phyloP scores from a whole-genome alignment of 306 rosid genomes.

The Vigna unguiculata region DNA sequence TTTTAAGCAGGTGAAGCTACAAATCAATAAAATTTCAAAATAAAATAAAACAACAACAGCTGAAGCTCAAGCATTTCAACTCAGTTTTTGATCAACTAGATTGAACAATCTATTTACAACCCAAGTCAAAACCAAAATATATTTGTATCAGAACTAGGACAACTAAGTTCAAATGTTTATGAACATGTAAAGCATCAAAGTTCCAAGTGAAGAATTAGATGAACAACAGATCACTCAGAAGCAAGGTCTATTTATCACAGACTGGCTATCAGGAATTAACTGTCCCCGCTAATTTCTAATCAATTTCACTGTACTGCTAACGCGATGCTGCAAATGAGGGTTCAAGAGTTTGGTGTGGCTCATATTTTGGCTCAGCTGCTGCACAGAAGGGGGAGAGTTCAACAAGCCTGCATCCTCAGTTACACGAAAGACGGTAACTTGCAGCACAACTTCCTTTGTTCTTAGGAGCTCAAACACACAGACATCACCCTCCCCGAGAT shows the following conservation, averaged over 20 bases:
- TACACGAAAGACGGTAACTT: conserved; percentile 76
- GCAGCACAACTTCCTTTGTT: conserved; percentile 72
- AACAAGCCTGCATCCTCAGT: conserved; percentile 61
- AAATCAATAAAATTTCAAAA: conserved; percentile 18
- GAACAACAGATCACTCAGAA: conserved; percentile 50
- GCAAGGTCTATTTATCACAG: conserved; percentile 50
- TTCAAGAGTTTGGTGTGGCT: conserved; percentile 53
- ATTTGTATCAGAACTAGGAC: conserved; percentile 53
- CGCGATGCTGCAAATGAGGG: conserved; percentile 60
- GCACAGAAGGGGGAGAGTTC: conserved; percentile 53
- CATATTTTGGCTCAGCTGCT: conserved; percentile 42
- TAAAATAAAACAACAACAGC: background rate
- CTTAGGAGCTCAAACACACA: conserved; percentile 91
- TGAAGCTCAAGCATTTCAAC: conserved; percentile 37
- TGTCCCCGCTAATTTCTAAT: conserved; percentile 56
- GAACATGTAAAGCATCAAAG: conserved; percentile 61
- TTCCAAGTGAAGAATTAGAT: conserved; percentile 58
- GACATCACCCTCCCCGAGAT: conserved; percentile 94
- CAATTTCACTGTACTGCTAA: conserved; percentile 47
- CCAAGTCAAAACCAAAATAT: conserved; percentile 54
- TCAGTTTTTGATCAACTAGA: conserved; percentile 55
- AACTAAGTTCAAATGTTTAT: conserved; percentile 51
- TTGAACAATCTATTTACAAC: conserved; percentile 75
- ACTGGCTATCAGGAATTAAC: conserved; percentile 45
- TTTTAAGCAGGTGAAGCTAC: conserved; percentile 29